Evolutionary conservation across 1,284 basidiomycete species (phyloP), one percentile per base, ranked within the genome.

Genomic region (Ustilago tritici): DNA sequence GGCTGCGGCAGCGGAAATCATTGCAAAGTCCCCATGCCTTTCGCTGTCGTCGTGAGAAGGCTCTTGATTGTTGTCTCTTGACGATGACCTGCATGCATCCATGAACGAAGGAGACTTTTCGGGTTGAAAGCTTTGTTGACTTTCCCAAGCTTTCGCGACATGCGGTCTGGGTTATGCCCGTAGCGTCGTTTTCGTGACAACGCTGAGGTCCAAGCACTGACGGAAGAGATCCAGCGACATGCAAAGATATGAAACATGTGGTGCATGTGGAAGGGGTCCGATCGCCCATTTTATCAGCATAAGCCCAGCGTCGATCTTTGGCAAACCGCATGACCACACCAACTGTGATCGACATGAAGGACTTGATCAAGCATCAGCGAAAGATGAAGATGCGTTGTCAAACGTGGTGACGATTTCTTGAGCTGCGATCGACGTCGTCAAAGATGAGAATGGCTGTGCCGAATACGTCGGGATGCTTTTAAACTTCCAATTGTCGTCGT

Each of bases 191-290:
- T 46, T 17, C 43, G n/a, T 46, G 43, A 11, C n/a, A 46, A 10
- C n/a, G n/a, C n/a, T 4, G 43, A 9, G 53, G 53, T 38, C 35
- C 53, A 55, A 55, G 53, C 53, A 38, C 53, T 36, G 49, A 31
- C 49, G 14, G 52, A 10, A 35, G 53, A 36, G 47, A 49, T 7
- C 23, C 3, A 28, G 3, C 11, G 4, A 17, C 50, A 34, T 32
- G 28, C 28, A 17, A 15, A 50, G 23, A 50, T 28, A 31, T 28
- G 49, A 53, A 36, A 35, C 52, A 53, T 32, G 52, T 28, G 17
- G 19, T 53, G 52, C 52, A 53, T n/a, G 49, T 15, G 14, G 10
- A 55, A 55, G 53, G 53, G 53, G 34, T 55, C 53, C 38, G 53
- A 40, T 23, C 53, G 53, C 35, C 17, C n/a, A 17, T 19, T 14